Base-by-base conservation (phyloP, 352 stramenopile genomes). In the Pythium volutum region DNA sequence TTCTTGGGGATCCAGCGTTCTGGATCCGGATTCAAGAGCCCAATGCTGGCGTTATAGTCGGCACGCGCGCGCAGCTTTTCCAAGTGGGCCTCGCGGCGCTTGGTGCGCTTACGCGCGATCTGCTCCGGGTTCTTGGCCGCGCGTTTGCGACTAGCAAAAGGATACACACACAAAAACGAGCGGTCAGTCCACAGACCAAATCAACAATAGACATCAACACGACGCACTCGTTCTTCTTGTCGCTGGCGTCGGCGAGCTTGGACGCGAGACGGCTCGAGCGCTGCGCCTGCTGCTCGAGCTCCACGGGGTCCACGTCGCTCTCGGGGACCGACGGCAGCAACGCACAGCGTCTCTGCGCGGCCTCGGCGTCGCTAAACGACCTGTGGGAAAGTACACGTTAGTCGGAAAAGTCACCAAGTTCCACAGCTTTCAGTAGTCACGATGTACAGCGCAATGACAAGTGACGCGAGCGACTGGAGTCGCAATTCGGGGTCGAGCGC, bases 1-100 rank as follows among this genome's bases (percentile, higher is more conserved):
- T 94, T 94, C 58, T 83, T 81, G n/a, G 84, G 80, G 62, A 94
- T 91, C 84, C 84, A 94, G 50, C 84, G 82, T 69, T 92, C 84
- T 18, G 82, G 82, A 50, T 94, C 81, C 14, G 84, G 84, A 43
- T 84, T 87, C 49, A 93, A 50, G 9, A 93, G 69, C 1, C 83
- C 83, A 57, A 93, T 91, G 15, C 66, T 84, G 50, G 80, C 74
- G 66, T 93, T 91, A 70, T 87, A 93, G 74, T 90, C 79, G 16
- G 72, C 67, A 49, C 75, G 80, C 62, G 77, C 60, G 18, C 79
- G 82, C 45, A 94, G 62, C 33, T 77, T 79, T 22, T 73, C 66
- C 23, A 94, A 54, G 66, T 87, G 74, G 26, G 73, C 67, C 27
- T 90, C 82, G 26, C 77, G 76, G 56, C 81, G 74, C 64, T 89